These are phyloP conservation scores for Boletus rubropictus DNA, from an alignment of 768 basidiomycete genomes.

Conservation along the genomic window DNA sequence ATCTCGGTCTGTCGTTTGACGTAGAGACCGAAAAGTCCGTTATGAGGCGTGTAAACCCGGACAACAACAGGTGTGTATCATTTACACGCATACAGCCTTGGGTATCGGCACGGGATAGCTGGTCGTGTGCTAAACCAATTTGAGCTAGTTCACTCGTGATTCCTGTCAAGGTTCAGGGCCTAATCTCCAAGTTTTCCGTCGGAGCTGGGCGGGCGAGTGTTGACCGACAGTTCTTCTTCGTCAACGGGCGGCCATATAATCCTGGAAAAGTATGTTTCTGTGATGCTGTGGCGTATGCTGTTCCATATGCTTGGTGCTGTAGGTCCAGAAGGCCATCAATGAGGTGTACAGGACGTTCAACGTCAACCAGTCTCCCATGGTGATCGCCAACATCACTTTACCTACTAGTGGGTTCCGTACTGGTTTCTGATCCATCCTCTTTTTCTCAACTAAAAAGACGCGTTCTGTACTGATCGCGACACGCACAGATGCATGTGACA, in stretches of 20 bases:
- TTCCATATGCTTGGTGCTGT: background rate
- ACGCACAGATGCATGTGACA: constrained; percentile 66
- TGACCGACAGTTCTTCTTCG: constrained; percentile 88
- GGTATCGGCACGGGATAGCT: background rate
- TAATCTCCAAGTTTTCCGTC: constrained; percentile 77
- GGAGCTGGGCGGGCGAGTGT: constrained; percentile 71
- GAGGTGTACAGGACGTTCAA: constrained; percentile 89
- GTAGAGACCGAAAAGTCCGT: constrained; percentile 57
- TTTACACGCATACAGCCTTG: background rate
- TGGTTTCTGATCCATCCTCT: background rate
- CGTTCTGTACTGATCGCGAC: background rate
- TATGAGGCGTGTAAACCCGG: constrained; percentile 17
- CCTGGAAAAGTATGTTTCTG: constrained; percentile 53
- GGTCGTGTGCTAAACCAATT: background rate
- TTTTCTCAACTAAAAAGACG: background rate
- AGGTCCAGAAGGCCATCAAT: constrained; percentile 88
- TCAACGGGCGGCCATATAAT: constrained; percentile 88
- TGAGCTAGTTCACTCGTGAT: constrained; percentile 23
- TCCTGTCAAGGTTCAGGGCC: constrained; percentile 58
- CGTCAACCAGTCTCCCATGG: constrained; percentile 66
- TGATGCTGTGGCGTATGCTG: background rate
- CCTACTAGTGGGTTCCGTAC: constrained; percentile 56
- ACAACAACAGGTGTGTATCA: constrained; percentile 19
- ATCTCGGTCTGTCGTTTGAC: constrained; percentile 63
- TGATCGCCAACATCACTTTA: constrained; percentile 77